Conservation (phyloP, 2,329 filamentous ascomycete species). For the Madurella mycetomatis region DNA sequence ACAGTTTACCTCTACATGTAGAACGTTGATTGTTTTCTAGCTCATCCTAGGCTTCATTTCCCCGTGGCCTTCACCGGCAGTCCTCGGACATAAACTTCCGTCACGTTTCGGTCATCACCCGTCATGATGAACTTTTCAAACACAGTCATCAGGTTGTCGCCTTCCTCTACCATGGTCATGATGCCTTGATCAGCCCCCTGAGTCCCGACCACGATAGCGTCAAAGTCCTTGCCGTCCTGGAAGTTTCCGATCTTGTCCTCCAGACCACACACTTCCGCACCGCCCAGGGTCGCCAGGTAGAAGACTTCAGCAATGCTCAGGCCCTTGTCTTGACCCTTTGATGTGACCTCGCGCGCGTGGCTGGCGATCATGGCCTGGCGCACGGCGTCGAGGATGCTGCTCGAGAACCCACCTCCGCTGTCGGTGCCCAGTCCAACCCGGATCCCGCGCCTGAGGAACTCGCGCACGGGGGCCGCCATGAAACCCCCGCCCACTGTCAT, state of each 20-base stretch:
- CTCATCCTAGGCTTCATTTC: neutral
- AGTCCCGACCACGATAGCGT: conserved; percentile 50
- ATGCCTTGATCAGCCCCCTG: conserved; percentile 34
- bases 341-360: conserved; percentile 42
- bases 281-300: conserved; percentile 57
- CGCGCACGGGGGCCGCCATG: conserved; percentile 56
- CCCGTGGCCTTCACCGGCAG: conserved; percentile 21
- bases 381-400: conserved; percentile 55
- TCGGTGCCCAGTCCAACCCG: conserved; percentile 66
- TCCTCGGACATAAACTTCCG: conserved; percentile 50
- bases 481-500: conserved; percentile 59
- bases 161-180: conserved; percentile 50
- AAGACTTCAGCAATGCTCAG: conserved; percentile 51
- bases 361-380: conserved; percentile 54
- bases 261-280: conserved; percentile 54
- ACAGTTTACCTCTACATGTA: too few relatives aligned
- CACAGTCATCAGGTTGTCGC: conserved; percentile 41
- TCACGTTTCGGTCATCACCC: conserved; percentile 59
- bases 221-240: conserved; percentile 56
- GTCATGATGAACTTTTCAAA: conserved; percentile 65
- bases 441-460: conserved; percentile 53
- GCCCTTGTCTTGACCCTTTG: conserved; percentile 38
- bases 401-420: conserved; percentile 58
- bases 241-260: conserved; percentile 53
- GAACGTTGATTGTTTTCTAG: neutral